phyloP scores from a whole-genome alignment of 148 eudicot species.

The Silene uniflora region DNA sequence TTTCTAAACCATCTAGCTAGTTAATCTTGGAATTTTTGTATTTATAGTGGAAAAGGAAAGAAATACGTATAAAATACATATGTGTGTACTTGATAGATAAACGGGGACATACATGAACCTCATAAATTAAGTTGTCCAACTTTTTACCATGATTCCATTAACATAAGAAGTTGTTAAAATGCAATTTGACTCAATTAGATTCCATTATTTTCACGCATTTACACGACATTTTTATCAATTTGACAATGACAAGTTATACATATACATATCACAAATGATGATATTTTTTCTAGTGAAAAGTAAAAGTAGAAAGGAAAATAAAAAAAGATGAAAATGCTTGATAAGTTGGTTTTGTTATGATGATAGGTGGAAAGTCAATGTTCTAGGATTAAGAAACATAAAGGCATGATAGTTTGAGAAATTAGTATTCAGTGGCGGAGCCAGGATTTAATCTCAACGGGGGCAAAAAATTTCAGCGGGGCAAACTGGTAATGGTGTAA shows the following conservation, averaged over 20 bases:
- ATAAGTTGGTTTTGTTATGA: neutral
- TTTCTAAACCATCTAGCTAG: slow-evolving; percentile 12
- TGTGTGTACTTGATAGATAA: slow-evolving; percentile 3
- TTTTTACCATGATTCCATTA: slow-evolving; percentile 16
- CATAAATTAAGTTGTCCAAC: neutral
- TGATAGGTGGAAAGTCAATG: slow-evolving; percentile 9
- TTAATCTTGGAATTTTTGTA: neutral
- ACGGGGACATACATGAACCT: slow-evolving; percentile 7
- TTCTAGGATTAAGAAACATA: neutral
- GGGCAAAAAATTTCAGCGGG: no score
- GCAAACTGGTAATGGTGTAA: no score
- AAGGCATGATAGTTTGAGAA: neutral
- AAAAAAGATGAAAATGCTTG: neutral
- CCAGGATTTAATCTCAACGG: no score
- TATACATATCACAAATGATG: slow-evolving; percentile 4
- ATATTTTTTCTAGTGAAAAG: neutral
- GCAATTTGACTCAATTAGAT: slow-evolving; percentile 14
- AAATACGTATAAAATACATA: slow-evolving; percentile 25
- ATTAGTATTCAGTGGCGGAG: no score
- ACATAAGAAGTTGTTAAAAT: slow-evolving; percentile 19
- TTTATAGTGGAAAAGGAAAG: neutral
- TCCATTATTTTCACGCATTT: neutral
- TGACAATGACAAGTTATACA: neutral
- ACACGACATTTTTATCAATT: slow-evolving; percentile 16
- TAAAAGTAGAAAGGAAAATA: neutral